Percentiles rank a stretch among this genome's conserved stretches.
Evolutionary conservation across 352 stramenopile species (phyloP).

Genomic region (Phytopythium vexans): DNA sequence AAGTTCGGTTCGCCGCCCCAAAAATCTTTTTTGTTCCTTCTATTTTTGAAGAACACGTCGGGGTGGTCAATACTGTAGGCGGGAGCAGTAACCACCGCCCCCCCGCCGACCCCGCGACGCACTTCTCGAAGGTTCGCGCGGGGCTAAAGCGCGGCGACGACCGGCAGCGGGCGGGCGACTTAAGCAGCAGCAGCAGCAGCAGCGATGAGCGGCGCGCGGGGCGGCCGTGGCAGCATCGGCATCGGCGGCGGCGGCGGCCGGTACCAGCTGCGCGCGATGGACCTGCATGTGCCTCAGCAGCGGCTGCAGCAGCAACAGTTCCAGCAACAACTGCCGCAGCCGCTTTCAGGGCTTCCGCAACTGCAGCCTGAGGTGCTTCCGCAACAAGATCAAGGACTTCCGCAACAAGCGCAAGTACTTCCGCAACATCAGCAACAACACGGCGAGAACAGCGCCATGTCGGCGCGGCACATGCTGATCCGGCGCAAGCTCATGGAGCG

Average conservation of each 20-base stretch:
- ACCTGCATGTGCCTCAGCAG: constrained; percentile 34
- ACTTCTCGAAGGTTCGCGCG: too few relatives aligned
- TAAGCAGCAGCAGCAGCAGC: too few relatives aligned
- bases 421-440: background rate
- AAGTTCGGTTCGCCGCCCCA: too few relatives aligned
- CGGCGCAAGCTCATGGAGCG: constrained; percentile 65
- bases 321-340: background rate
- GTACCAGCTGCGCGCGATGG: constrained; percentile 42
- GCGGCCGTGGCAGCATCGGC: constrained; percentile 10
- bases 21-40: too few relatives aligned
- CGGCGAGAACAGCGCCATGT: constrained; percentile 46
- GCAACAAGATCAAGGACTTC: background rate
- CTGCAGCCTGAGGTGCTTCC: background rate
- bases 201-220: too few relatives aligned
- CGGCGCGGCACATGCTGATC: constrained; percentile 77
- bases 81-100: too few relatives aligned
- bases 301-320: constrained; percentile 9
- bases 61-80: too few relatives aligned
- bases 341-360: background rate
- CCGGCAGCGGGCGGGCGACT: too few relatives aligned
- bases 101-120: too few relatives aligned
- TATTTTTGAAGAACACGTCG: too few relatives aligned
- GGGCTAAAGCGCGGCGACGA: too few relatives aligned
- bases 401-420: background rate
- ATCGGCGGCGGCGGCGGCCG: constrained; percentile 34